Evolutionary conservation across 352 stramenopile species (phyloP).

Genomic region (Pythium apleroticum): DNA sequence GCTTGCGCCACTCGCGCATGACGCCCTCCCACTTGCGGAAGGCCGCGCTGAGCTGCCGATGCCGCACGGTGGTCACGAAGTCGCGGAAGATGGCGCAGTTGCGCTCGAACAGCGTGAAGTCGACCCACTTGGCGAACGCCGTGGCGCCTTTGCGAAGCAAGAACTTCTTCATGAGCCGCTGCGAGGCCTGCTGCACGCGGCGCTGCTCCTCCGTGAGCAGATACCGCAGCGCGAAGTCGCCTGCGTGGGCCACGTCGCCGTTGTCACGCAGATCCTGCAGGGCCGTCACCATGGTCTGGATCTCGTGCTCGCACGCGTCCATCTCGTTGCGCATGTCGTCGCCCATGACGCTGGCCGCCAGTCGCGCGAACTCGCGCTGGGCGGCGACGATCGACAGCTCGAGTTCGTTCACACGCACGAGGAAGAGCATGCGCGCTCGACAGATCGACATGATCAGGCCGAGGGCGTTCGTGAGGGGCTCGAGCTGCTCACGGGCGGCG

Average conservation of each 20-base stretch:
- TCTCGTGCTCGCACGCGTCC: constrained; percentile 45
- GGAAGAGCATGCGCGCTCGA: constrained; percentile 41
- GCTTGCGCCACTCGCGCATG: constrained; percentile 39
- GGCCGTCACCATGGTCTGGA: constrained; percentile 37
- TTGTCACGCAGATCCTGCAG: constrained; percentile 41
- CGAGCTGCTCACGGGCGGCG: constrained; percentile 24
- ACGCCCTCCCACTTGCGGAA: constrained; percentile 60
- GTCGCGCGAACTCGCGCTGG: constrained; percentile 31
- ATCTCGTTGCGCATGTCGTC: constrained; percentile 74
- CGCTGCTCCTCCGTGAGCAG: constrained; percentile 52
- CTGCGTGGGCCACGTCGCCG: constrained; percentile 48
- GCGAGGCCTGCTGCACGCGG: constrained; percentile 48
- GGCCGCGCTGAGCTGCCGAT: constrained; percentile 49
- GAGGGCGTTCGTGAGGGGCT: constrained; percentile 18
- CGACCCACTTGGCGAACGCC: constrained; percentile 48
- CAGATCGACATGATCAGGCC: constrained; percentile 47
- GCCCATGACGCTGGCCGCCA: constrained; percentile 52
- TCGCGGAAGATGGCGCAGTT: constrained; percentile 40
- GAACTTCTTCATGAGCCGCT: constrained; percentile 46
- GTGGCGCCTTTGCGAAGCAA: constrained; percentile 37
- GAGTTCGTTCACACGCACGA: constrained; percentile 45
- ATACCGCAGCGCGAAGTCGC: constrained; percentile 64
- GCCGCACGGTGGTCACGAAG: constrained; percentile 48
- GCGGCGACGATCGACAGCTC: constrained; percentile 40
- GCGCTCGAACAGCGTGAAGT: constrained; percentile 43